Base-by-base conservation (phyloP, 257 asterid species). In the Solanum paucissectum region DNA sequence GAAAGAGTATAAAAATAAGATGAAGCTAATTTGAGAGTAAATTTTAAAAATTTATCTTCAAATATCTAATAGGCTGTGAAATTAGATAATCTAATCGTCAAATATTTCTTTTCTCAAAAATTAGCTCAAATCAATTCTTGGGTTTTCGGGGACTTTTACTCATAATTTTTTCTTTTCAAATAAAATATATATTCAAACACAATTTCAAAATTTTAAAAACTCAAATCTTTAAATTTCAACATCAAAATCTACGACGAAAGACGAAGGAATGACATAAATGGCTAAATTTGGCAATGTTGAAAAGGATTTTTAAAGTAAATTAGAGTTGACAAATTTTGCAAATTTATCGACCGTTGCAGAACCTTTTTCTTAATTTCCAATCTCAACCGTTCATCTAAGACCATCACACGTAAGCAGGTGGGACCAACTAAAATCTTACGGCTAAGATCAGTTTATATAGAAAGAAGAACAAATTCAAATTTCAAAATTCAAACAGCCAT, bases 401-500 rank as follows among this genome's bases (percentile, higher is more conserved):
- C 16, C 5, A 79, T 23, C 33, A 1, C 7, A 46, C 34, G 14
- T 21, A 79, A 25, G 38, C 27, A 0, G 13, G 85, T 16, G 40
- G 85, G 85, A 27, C 85, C 66, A 25, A 14, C 66, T 25, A 27
- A 82, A 42, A 29, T 13, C n/a, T 4, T 3, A 82, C 69, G 85
- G 85, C 11, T 18, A 46, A 82, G 29, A 81, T 81, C 27, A 81
- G 33, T 44, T 44, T 55, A 14, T 42, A 12, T 9, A 74, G 49
- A 1, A 36, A 74, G 32, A 44, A 42, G 23, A 49, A 82, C 42
- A 82, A n/a, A 66, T 85, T 85, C 87, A 93, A 90, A 12, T 72
- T 93, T 92, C 90, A 93, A 93, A 91, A 68, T 93, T 92, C 93
- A 92, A 93, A 92, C 75, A 60, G 42, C 82, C 79, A 90, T 34